A percentile compares a stretch with the other conserved stretches of the same genome.
Conservation (phyloP, 2,329 filamentous ascomycete genomes). For the Pseudopithomyces chartarum region DNA sequence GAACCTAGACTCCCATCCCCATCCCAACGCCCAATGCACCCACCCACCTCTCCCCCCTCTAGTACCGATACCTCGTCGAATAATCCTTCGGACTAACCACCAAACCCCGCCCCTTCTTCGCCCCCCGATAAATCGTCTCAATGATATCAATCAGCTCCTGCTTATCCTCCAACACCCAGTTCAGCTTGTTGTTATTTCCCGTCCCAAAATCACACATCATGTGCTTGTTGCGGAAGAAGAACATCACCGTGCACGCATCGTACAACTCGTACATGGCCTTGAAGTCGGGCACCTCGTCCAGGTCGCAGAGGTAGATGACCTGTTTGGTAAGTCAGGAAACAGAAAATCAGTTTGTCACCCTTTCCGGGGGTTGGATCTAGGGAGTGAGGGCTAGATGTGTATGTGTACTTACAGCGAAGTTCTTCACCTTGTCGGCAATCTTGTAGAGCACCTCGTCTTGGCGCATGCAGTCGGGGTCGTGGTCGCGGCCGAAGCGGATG, state of each 20-base stretch:
- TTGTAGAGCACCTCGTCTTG: conserved; percentile 95
- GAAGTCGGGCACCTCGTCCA: conserved; percentile 69
- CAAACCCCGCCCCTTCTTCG: conserved; percentile 95
- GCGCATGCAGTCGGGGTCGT: conserved; percentile 78
- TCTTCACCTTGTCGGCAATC: conserved; percentile 92
- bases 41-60: conserved; percentile 12
- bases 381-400: too few relatives aligned
- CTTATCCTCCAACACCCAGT: conserved; percentile 96
- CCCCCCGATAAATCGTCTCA: conserved; percentile 97
- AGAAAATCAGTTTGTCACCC: too few relatives aligned
- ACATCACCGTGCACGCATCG: conserved; percentile 94
- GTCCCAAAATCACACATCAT: conserved; percentile 98
- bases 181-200: conserved; percentile 98
- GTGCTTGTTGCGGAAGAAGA: conserved; percentile 97
- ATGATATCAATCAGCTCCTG: conserved; percentile 98
- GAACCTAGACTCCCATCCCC: not conserved
- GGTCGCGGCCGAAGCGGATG: conserved; percentile 90
- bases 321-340: not conserved
- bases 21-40: not conserved
- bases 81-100: conserved; percentile 93
- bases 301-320: conserved; percentile 86
- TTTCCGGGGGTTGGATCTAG: too few relatives aligned
- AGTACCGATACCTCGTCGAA: conserved; percentile 73
- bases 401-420: conserved; percentile 64
- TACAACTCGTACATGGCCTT: conserved; percentile 94